Base-by-base conservation (phyloP, 1,139 yeast species). In the Candida sp. region DNA sequence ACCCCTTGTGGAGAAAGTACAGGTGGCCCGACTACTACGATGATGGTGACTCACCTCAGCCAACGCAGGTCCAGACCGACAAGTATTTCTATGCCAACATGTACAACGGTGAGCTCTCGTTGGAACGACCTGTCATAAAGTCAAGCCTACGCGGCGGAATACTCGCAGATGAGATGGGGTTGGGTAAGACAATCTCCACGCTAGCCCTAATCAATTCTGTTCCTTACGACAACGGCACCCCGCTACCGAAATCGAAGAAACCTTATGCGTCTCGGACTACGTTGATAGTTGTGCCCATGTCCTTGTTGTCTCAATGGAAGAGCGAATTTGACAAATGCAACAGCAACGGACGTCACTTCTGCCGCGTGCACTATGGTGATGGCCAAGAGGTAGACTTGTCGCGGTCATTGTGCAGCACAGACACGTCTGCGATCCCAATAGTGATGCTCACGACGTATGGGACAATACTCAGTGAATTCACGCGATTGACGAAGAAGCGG, bases 131-230 rank as follows among this genome's bases (percentile, higher is more conserved):
- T 1, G 56, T 83, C 5, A 68, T 87, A 6, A 82, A 79, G 54
- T 75, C 86, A 0, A 68, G 81, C 33, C 77, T 85, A 38, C 72
- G 73, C 54, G 98, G 99, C 25, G 99, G 99, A 1, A 90, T 93
- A 17, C 72, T 93, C n/a, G 97, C 98, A 0, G 98, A 93, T 68
- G 98, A 93, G 66, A 93, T 93, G 98, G 98, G 98, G 0, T 75
- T 93, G 6, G 98, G 98, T 42, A 93, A 93, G 63, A 93, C 98
- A 0, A 89, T 93, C 23, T 88, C 97, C 0, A 84, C 96, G 0
- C 69, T 91, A 54, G 82, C 98, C 0, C 69, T 94, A 48, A 75
- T 94, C 5, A 83, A 88, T 52, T 78, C 90, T 0, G 84, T 79
- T 7, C 90, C 91, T 0, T 68, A 62, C 46, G 91, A 86, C 61